Percentiles rank a stretch among this genome's conserved stretches.
Evolutionary conservation across 495 filamentous ascomycete genomes (phyloP).

Genomic region (Choiromyces venosus): DNA sequence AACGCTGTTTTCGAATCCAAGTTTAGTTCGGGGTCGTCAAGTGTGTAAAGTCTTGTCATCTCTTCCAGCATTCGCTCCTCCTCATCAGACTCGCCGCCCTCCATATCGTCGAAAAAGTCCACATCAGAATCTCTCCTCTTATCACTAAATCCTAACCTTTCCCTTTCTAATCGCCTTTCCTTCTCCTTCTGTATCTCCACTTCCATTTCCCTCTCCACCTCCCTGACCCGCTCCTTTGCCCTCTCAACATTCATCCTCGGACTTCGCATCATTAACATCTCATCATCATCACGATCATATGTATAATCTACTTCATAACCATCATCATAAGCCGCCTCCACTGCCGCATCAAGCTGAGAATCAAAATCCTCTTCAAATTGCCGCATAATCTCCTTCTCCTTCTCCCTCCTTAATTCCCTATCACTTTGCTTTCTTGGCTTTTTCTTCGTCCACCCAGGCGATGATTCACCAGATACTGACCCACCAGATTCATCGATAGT

Average conservation of each 20-base stretch:
- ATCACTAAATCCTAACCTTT: constrained; percentile 39
- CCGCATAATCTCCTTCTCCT: constrained; percentile 27
- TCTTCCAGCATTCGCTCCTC: constrained; percentile 90
- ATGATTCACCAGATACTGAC: constrained; percentile 49
- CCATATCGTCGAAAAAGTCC: constrained; percentile 42
- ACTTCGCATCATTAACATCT: constrained; percentile 51
- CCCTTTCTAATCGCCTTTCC: constrained; percentile 46
- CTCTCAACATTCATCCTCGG: constrained; percentile 66
- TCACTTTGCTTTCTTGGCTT: constrained; percentile 31
- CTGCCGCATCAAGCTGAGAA: constrained; percentile 88
- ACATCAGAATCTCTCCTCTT: constrained; percentile 30
- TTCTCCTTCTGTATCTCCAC: constrained; percentile 53
- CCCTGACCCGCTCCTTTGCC: constrained; percentile 70
- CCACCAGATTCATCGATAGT: constrained; percentile 93
- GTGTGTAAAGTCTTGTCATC: constrained; percentile 78
- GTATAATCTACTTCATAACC: constrained; percentile 70
- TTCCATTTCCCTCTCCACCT: constrained; percentile 71
- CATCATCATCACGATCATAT: constrained; percentile 41
- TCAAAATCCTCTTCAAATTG: constrained; percentile 86
- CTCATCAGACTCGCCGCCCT: constrained; percentile 57
- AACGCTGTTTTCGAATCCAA: constrained; percentile 66
- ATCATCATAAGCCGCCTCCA: constrained; percentile 91
- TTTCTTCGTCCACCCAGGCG: constrained; percentile 35
- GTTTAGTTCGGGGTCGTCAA: constrained; percentile 82
- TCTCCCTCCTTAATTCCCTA: constrained; percentile 27